Evolutionary conservation across 2,329 filamentous ascomycete species (phyloP), one percentile per base, ranked within the genome.

Genomic region (Zymoseptoria tritici): DNA sequence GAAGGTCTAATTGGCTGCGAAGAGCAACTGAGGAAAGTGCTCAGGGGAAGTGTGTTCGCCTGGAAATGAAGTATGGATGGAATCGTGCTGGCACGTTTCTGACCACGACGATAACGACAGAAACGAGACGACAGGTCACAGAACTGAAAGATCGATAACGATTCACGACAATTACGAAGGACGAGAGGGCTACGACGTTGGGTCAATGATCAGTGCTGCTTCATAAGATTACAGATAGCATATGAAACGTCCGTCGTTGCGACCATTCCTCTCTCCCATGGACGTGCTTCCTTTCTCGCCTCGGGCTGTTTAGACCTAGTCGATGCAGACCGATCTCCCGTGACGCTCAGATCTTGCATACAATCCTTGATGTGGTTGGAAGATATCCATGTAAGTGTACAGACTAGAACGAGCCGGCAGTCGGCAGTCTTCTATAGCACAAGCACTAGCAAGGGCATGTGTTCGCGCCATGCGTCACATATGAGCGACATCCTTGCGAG

Each of bases 1-100:
- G 67, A 69, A 19, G 68, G 68, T 11, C 54, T 67, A 51, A 55
- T 63, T 26, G 68, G 66, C 7, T 70, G 64, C 56, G 68, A 70
- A 57, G 62, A 64, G 55, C 65, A 66, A 49, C 51, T 71, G 42
- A 64, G 61, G 59, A 68, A 63, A 58, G 65, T 68, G n/a, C 52
- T 68, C 52, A 59, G 66, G 58, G 67, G 65, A 11, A 67, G 66
- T 42, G 66, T 67, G 21, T 64, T 70, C 49, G 57, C 65, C 49
- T 70, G 67, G 67, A 61, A 55, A 52, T 68, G 62, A 66, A 42
- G 31, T 16, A 53, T 57, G 49, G 53, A 46, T 2, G 36, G 16
- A 46, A n/a, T 46, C 36, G 36, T n/a, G 36, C 36, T 49, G 51
- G 19, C 29, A 52, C 55, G 46, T 57, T 24, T 16, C 42, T 57